These are phyloP conservation scores for Starmerella khaoyaiensis DNA, from an alignment of 805 yeast species.

Conservation along the genomic window DNA sequence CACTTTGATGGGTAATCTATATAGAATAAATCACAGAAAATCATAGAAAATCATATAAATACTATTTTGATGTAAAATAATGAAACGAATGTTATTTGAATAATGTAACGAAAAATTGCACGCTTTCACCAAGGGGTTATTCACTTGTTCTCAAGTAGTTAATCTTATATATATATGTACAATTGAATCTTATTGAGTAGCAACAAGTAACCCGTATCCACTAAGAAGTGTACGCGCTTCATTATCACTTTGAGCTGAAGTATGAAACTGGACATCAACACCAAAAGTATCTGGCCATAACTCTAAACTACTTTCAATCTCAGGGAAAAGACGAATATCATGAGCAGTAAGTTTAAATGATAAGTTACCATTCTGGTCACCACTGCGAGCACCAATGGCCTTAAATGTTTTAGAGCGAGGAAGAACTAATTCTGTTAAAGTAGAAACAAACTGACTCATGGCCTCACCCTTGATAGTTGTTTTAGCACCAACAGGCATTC, in stretches of 20 bases:
- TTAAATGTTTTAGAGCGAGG: constrained; percentile 83
- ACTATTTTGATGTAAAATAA: no score
- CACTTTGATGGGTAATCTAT: no score
- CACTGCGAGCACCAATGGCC: constrained; percentile 64
- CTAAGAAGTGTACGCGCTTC: constrained; percentile 79
- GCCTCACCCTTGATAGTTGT: constrained; percentile 63
- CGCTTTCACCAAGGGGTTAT: not conserved
- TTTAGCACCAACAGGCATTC: constrained; percentile 85
- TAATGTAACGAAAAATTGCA: no score
- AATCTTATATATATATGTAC: constrained; percentile 4
- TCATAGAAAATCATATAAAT: no score
- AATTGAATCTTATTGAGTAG: constrained; percentile 26
- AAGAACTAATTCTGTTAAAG: constrained; percentile 80
- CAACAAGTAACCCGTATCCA: constrained; percentile 70
- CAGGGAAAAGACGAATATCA: constrained; percentile 78
- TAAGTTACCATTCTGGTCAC: constrained; percentile 76
- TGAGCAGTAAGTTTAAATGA: constrained; percentile 71
- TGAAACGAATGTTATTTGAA: no score
- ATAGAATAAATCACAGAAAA: no score
- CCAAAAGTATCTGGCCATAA: constrained; percentile 81
- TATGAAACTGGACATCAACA: constrained; percentile 69
- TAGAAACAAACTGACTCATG: constrained; percentile 72
- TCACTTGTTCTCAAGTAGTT: no score
- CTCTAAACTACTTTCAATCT: constrained; percentile 80
- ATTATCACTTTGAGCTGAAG: constrained; percentile 78